These are phyloP conservation scores for Oleoguttula mirabilis DNA, from an alignment of 495 filamentous ascomycete species.

Conservation along the genomic window DNA sequence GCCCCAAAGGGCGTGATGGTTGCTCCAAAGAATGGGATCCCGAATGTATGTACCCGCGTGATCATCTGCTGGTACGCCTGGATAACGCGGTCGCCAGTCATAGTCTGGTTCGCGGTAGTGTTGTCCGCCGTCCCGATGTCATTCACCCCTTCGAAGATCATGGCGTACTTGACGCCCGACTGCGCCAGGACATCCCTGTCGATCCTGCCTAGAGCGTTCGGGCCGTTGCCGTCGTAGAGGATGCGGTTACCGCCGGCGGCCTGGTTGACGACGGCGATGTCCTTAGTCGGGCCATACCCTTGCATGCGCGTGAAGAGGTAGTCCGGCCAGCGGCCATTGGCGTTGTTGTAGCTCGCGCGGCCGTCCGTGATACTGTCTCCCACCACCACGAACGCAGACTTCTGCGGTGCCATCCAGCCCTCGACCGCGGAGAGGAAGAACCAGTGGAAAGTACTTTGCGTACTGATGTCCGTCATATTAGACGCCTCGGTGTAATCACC, in stretches of 20 bases:
- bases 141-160: conserved; percentile 67
- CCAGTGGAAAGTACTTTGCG: conserved; percentile 20
- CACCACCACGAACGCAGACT: conserved; percentile 45
- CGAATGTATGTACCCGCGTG: conserved; percentile 42
- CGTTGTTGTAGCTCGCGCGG: conserved; percentile 48
- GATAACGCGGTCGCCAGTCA: conserved; percentile 41
- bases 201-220: conserved; percentile 47
- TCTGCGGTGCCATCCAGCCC: conserved; percentile 37
- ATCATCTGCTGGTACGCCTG: conserved; percentile 47
- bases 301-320: conserved; percentile 46
- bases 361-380: conserved; percentile 71
- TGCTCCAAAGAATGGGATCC: conserved; percentile 47
- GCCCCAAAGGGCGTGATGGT: conserved; percentile 59
- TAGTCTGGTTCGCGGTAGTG: conserved; percentile 37
- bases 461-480: conserved; percentile 33
- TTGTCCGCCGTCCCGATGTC: conserved; percentile 48
- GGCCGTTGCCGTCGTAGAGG: conserved; percentile 50
- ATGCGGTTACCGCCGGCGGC: conserved; percentile 64
- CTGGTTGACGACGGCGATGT: conserved; percentile 52
- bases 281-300: conserved; percentile 32
- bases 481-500: conserved; percentile 43
- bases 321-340: conserved; percentile 58
- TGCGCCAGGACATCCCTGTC: conserved; percentile 52
- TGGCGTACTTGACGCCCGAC: conserved; percentile 45
- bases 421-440: conserved; percentile 50